Conservation (phyloP, 257 asterid species). For the Nicotiana knightiana region DNA sequence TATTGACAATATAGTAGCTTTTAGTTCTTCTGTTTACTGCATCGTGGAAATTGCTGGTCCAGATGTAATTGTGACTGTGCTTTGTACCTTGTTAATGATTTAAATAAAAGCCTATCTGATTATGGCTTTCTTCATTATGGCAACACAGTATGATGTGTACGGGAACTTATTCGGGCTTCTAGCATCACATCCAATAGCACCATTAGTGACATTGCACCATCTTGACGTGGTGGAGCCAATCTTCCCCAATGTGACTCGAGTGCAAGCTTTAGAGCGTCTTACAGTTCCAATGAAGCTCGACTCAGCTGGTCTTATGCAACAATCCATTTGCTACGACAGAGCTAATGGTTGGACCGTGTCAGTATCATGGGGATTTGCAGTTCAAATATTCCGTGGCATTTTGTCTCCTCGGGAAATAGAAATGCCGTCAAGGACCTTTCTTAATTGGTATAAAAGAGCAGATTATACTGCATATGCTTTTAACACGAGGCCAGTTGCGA, state of each 20-base stretch:
- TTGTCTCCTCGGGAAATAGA: conserved; percentile 78
- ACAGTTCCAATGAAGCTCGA: conserved; percentile 58
- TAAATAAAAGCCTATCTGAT: neutral
- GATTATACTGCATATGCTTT: conserved; percentile 76
- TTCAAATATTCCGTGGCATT: conserved; percentile 71
- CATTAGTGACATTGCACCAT: conserved; percentile 79
- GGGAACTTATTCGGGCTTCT: conserved; percentile 72
- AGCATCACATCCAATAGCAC: conserved; percentile 71
- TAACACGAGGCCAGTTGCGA: conserved; percentile 78
- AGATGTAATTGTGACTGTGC: neutral
- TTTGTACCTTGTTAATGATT: neutral
- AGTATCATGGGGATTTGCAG: conserved; percentile 82
- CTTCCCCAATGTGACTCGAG: conserved; percentile 59
- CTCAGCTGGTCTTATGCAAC: conserved; percentile 77
- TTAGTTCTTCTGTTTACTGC: neutral
- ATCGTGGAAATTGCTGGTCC: neutral
- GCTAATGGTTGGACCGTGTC: conserved; percentile 55
- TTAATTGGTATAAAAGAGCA: conserved; percentile 81
- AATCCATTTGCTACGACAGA: conserved; percentile 77
- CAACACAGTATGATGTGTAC: conserved; percentile 60
- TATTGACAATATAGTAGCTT: neutral
- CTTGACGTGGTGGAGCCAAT: conserved; percentile 82
- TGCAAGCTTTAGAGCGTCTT: conserved; percentile 53
- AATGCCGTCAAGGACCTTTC: conserved; percentile 85
- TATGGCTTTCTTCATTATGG: conserved; percentile 8